phyloP scores from a whole-genome alignment of 208 protist species.

The Wallacemonas sp. region DNA sequence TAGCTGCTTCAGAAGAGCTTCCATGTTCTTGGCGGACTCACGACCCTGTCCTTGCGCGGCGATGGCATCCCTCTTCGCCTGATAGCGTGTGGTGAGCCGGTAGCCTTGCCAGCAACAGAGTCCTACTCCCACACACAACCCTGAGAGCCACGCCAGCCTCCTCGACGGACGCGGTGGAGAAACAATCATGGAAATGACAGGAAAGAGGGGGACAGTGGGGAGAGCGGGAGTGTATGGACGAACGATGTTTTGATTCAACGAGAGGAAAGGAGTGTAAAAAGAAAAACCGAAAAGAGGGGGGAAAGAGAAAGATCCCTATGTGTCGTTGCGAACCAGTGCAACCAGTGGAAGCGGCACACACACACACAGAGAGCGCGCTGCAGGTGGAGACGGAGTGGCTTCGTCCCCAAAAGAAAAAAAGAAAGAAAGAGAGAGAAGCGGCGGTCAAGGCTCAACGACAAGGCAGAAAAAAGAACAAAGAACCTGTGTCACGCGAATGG shows the following conservation, averaged over 20 bases:
- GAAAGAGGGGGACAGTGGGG: too few species aligned
- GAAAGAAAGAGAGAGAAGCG: not conserved
- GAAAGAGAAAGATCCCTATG: conserved; percentile 1
- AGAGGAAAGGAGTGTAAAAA: not conserved
- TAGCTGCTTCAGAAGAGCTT: conserved; percentile 27
- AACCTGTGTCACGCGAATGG: conserved; percentile 1
- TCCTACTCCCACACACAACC: not conserved
- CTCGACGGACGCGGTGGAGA: too few species aligned
- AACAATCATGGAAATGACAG: too few species aligned
- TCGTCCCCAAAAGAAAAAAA: conserved; percentile 1
- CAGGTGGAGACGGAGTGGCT: too few species aligned
- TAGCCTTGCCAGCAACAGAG: not conserved
- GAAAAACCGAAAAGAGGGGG: conserved; percentile 2
- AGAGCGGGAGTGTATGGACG: too few species aligned
- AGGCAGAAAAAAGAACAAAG: conserved; percentile 6
- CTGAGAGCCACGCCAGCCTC: too few species aligned
- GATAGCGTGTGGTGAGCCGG: not conserved
- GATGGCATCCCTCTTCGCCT: not conserved
- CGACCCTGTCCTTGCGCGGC: not conserved
- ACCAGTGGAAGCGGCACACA: too few species aligned
- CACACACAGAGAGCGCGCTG: too few species aligned
- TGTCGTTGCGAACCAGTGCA: too few species aligned
- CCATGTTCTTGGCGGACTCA: conserved; percentile 23
- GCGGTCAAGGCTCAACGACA: not conserved
- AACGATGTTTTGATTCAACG: not conserved